Base-by-base conservation (phyloP, 371 early-diverging fungal species). In the Encephalitozoon romaleae region DNA sequence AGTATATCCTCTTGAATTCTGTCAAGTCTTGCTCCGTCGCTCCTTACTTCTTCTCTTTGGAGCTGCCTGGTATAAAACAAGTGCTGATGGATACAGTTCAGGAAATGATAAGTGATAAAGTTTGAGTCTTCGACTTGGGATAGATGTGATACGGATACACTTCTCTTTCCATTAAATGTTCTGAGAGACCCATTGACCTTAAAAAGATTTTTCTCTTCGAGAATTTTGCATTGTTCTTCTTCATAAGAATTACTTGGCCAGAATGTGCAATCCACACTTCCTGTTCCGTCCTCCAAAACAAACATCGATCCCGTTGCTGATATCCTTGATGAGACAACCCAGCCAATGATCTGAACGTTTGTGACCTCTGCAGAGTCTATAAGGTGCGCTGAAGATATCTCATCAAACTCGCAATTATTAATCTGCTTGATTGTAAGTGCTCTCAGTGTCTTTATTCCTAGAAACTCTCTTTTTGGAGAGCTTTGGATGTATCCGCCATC, bases 1-100 rank as follows among this genome's bases (percentile, higher is more conserved):
- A 81, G 32, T 18, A 83, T 72, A 34, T 79, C 82, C 18, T 78
- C 75, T 15, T 81, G 63, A n/a, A 83, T 52, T 52, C 53, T 81
- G 4, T 42, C 38, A 26, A 68, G 28, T n/a, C 59, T 64, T 21
- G 32, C 42, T 11, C 32, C 42, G 4, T 28, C n/a, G n/a, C 49
- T 74, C n/a, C 39, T 43, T 6, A 30, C 21, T 3, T 28, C 34
- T 47, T 41, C 69, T 12, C 32, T 43, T 4, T 32, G 25, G 0
- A 70, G 30, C 47, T 70, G 74, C n/a, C 68, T 72, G 1, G 52
- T 77, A 51, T 38, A 51, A 21, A 64, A 41, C 4, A 74, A 30
- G 59, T 74, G 54, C 32, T 83, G 75, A 5, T 81, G 25, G 21
- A 81, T 38, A 15, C 42, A 34, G 38, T 42, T 59, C 3, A 67